Conservation (phyloP, 78 protist genomes). For the Dictyostelium purpureum region DNA sequence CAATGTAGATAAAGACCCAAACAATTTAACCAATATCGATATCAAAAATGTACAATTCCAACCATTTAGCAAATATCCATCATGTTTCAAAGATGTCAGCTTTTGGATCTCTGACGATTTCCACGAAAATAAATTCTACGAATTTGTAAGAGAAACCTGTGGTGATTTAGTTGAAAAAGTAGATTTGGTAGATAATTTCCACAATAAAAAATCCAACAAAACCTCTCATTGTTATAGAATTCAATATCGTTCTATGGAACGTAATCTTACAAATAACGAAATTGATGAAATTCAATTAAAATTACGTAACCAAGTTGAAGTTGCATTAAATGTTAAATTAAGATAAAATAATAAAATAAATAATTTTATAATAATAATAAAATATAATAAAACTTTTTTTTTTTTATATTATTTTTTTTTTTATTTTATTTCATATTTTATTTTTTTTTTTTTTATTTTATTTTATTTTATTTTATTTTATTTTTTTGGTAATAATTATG, state of each 20-base stretch:
- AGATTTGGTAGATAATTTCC: conserved; percentile 76
- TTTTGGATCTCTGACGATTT: conserved; percentile 88
- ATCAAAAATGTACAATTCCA: conserved; percentile 21
- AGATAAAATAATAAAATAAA: conserved; percentile 50
- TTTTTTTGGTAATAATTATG: no score
- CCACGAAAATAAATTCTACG: conserved; percentile 88
- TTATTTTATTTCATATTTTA: no score
- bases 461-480: no score
- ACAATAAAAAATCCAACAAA: conserved; percentile 83
- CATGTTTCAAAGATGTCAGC: conserved; percentile 83
- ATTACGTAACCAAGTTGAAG: conserved; percentile 30
- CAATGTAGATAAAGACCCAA: conserved; percentile 4
- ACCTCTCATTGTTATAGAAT: conserved; percentile 90
- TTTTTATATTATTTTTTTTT: no score
- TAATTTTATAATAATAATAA: no score
- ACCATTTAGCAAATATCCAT: conserved; percentile 86
- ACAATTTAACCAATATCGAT: background rate
- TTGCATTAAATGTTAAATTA: conserved; percentile 2
- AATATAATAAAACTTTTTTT: no score
- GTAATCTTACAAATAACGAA: conserved; percentile 77
- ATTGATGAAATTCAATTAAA: conserved; percentile 29
- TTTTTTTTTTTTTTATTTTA: no score
- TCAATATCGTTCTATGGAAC: conserved; percentile 90
- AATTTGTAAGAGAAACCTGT: conserved; percentile 81
- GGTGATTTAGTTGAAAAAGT: conserved; percentile 94